These are phyloP conservation scores for Parsonsia alboflavescens DNA, from an alignment of 257 asterid genomes.

Conservation along the genomic window DNA sequence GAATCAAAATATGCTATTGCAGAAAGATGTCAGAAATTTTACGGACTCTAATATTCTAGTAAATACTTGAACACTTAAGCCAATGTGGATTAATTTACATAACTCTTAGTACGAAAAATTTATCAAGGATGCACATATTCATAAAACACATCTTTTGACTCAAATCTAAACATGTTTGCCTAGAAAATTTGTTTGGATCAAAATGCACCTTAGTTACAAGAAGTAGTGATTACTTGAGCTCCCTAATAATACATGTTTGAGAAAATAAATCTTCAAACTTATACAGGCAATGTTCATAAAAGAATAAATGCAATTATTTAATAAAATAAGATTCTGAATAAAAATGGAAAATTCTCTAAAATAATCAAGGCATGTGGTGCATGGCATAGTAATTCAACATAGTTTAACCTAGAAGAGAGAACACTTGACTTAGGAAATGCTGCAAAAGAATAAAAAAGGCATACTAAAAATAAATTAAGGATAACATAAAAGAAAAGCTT, in stretches of 20 bases:
- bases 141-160: not conserved
- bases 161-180: not conserved
- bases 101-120: not conserved
- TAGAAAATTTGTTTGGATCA: not conserved
- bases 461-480: not conserved
- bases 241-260: not conserved
- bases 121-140: not conserved
- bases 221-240: not conserved
- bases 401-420: not conserved
- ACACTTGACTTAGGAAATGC: not conserved
- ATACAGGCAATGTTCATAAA: not conserved
- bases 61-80: not conserved
- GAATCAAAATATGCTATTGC: not conserved
- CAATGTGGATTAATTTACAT: not conserved
- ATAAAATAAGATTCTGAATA: not conserved
- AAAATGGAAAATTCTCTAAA: not conserved
- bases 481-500: constrained; percentile 12
- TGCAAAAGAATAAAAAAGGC: not conserved
- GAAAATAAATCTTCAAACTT: not conserved
- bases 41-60: not conserved
- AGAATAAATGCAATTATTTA: not conserved
- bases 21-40: not conserved
- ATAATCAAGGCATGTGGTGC: not conserved
- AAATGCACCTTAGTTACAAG: not conserved
- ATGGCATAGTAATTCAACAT: not conserved